Conservation (phyloP, 106 monocot species). For the Allium cepa region DNA sequence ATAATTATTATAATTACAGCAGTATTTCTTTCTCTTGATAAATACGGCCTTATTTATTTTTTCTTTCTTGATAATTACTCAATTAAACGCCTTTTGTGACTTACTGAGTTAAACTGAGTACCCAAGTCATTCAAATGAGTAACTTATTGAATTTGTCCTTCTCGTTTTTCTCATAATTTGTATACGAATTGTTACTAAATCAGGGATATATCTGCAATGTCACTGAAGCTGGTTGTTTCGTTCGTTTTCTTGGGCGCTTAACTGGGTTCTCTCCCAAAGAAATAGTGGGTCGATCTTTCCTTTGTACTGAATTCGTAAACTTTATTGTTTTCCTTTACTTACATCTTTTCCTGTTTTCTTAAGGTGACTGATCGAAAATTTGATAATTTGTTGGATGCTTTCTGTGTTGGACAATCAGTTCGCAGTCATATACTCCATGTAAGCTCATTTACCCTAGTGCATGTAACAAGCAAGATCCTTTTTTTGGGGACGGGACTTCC, state of each 20-base stretch:
- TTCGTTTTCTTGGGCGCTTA: conserved; percentile 89
- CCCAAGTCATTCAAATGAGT: too few species aligned
- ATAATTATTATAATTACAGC: too few species aligned
- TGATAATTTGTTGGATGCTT: conserved; percentile 48
- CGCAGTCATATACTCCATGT: conserved; percentile 70
- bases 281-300: conserved; percentile 37
- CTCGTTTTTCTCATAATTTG: too few species aligned
- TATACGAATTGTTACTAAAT: background rate
- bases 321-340: conserved; percentile 8
- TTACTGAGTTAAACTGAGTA: too few species aligned
- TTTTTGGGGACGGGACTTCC: too few species aligned
- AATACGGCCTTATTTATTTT: too few species aligned
- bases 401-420: conserved; percentile 89
- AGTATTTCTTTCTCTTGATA: too few species aligned
- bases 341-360: conserved; percentile 17
- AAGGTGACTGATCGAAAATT: conserved; percentile 53
- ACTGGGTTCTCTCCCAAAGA: conserved; percentile 79
- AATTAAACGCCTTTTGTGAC: too few species aligned
- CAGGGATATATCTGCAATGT: conserved; percentile 95
- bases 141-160: too few species aligned
- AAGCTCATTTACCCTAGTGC: conserved; percentile 4
- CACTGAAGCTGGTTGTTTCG: conserved; percentile 81
- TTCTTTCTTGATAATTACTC: too few species aligned
- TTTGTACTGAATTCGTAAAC: background rate
- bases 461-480: too few species aligned